A percentile compares a stretch with the other conserved stretches of the same genome.
phyloP scores from a whole-genome alignment of 2,329 filamentous ascomycete species.

The Xylariales sp. region DNA sequence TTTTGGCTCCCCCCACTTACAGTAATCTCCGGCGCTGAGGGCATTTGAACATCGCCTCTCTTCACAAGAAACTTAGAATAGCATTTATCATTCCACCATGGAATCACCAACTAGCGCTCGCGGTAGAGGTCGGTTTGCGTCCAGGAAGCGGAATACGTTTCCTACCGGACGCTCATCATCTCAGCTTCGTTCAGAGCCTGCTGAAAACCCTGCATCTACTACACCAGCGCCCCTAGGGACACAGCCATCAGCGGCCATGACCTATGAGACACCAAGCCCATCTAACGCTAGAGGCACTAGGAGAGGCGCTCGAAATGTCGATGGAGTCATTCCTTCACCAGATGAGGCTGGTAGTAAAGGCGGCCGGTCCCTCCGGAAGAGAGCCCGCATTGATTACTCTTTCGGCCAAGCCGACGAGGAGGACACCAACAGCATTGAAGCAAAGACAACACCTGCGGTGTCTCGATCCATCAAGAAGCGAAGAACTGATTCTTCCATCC shows the following conservation, averaged over 20 bases:
- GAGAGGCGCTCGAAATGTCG: constrained; percentile 37
- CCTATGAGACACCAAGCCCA: constrained; percentile 23
- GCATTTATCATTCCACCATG: constrained; percentile 13
- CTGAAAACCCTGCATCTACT: constrained; percentile 13
- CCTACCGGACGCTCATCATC: constrained; percentile 15
- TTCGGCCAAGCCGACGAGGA: constrained; percentile 48
- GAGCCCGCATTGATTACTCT: constrained; percentile 54
- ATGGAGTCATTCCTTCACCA: constrained; percentile 29
- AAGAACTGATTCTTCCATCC: constrained; percentile 18
- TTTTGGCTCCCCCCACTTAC: constrained; percentile 25
- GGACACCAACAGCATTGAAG: constrained; percentile 17
- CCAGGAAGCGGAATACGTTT: constrained; percentile 21
- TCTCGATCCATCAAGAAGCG: constrained; percentile 23
- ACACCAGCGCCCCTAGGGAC: constrained; percentile 13
- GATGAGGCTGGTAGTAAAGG: constrained; percentile 49
- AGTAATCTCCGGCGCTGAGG: constrained; percentile 25
- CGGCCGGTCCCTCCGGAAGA: constrained; percentile 54
- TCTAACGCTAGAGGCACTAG: constrained; percentile 33
- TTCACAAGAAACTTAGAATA: constrained; percentile 11
- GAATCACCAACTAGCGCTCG: constrained; percentile 20
- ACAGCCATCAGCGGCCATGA: constrained; percentile 16
- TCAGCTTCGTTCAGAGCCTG: constrained; percentile 13
- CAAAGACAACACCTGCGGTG: constrained; percentile 18
- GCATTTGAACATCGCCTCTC: constrained; percentile 15
- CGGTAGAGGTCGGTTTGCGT: constrained; percentile 18